Conservation (phyloP, 768 basidiomycete genomes). For the Lentinula guzmanii region DNA sequence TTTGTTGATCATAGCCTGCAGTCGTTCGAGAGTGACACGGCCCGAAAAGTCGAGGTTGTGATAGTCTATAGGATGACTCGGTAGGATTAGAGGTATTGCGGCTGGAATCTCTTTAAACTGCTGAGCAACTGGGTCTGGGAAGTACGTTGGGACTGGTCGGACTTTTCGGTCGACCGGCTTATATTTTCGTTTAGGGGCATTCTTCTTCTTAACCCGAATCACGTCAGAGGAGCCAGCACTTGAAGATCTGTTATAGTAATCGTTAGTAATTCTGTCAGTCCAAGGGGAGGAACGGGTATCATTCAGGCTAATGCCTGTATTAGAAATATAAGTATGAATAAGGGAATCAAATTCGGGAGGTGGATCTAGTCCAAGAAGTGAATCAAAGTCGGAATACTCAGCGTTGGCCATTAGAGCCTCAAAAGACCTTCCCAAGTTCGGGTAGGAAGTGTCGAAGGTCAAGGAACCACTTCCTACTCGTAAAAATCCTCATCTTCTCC, state of each 20-base stretch:
- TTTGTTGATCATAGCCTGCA: not conserved
- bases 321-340: not conserved
- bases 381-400: conserved; percentile 1
- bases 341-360: not conserved
- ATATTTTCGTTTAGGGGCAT: no score
- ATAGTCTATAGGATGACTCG: not conserved
- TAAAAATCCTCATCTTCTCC: not conserved
- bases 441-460: not conserved
- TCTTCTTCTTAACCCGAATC: no score
- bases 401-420: conserved; percentile 7
- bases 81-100: not conserved
- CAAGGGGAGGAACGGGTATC: not conserved
- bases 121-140: not conserved
- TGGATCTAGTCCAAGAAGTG: not conserved
- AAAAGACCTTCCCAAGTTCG: conserved; percentile 8
- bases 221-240: no score
- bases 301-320: not conserved
- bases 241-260: no score
- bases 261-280: not conserved
- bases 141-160: not conserved
- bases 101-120: not conserved
- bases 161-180: not conserved
- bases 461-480: no score
- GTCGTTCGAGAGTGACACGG: not conserved
- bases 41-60: not conserved